These are phyloP conservation scores for Verticillium alfalfae DNA, from an alignment of 2,329 filamentous ascomycete genomes.

Conservation along the genomic window DNA sequence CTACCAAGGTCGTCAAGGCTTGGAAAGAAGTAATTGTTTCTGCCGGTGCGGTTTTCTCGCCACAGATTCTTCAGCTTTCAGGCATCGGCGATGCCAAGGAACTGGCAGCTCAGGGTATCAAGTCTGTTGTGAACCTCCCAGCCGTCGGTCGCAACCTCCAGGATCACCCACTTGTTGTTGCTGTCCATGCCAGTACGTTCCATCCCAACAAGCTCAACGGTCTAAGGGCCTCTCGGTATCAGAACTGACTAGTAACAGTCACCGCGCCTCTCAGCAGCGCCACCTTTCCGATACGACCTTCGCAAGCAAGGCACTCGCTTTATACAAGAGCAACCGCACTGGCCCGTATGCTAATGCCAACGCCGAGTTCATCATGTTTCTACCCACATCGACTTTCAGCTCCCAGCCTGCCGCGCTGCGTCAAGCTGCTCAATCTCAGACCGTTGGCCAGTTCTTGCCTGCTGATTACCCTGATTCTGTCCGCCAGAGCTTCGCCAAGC, in stretches of 20 bases:
- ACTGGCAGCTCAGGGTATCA: constrained; percentile 30
- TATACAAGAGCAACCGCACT: constrained; percentile 21
- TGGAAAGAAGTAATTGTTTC: constrained; percentile 34
- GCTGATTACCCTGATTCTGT: constrained; percentile 24
- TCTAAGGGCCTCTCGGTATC: not conserved
- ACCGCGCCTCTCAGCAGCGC: constrained; percentile 2
- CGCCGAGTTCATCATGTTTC: constrained; percentile 10
- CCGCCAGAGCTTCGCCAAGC: constrained; percentile 28
- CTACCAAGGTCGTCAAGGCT: constrained; percentile 3
- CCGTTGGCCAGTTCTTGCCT: constrained; percentile 26
- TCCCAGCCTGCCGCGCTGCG: constrained; percentile 15
- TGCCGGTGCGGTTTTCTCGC: constrained; percentile 33
- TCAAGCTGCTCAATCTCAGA: constrained; percentile 22
- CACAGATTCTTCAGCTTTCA: constrained; percentile 42
- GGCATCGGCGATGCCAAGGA: constrained; percentile 35
- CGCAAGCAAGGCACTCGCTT: constrained; percentile 20
- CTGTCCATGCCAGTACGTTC: not conserved
- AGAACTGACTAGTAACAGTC: not conserved
- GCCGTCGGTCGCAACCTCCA: constrained; percentile 7
- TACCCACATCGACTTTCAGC: constrained; percentile 20
- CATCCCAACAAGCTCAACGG: no score
- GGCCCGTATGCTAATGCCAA: constrained; percentile 23
- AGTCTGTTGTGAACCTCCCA: constrained; percentile 3
- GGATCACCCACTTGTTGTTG: constrained; percentile 3
- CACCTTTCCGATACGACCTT: constrained; percentile 25